Percentiles rank a stretch among this genome's conserved stretches.
phyloP scores from a whole-genome alignment of 1,284 basidiomycete genomes.

The Cryptococcus hybrid region DNA sequence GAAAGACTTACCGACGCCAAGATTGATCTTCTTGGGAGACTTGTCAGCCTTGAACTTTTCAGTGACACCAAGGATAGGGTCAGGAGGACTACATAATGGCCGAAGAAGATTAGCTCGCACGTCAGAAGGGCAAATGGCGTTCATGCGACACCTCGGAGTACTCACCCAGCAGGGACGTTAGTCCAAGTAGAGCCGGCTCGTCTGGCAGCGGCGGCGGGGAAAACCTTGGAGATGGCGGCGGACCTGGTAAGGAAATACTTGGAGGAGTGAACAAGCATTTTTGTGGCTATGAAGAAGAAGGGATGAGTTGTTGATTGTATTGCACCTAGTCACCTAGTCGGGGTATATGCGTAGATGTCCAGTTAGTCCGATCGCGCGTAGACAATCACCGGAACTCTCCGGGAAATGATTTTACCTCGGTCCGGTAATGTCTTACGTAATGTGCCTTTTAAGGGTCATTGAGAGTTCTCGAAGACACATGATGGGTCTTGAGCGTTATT shows the following conservation, averaged over 20 bases:
- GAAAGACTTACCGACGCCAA: slow-evolving; percentile 73
- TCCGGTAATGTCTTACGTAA: no score
- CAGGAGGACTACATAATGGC: slow-evolving; percentile 21
- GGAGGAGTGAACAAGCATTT: slow-evolving; percentile 17
- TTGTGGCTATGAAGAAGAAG: background rate
- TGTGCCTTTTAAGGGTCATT: no score
- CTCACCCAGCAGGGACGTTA: slow-evolving; percentile 34
- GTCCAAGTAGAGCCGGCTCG: slow-evolving; percentile 24
- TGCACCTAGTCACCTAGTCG: background rate
- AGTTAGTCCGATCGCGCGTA: no score
- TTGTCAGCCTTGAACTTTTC: slow-evolving; percentile 73
- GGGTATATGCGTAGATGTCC: background rate
- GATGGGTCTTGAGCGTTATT: no score
- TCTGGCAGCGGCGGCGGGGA: slow-evolving; percentile 6
- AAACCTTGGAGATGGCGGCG: background rate
- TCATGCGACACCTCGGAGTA: background rate
- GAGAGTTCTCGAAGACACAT: no score
- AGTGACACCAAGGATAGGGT: slow-evolving; percentile 43
- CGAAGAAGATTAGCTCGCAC: background rate
- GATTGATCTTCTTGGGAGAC: slow-evolving; percentile 89
- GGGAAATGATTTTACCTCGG: no score
- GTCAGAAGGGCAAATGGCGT: background rate
- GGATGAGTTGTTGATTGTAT: no score
- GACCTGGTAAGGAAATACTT: slow-evolving; percentile 11
- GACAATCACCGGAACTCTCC: no score